Conservation (phyloP, 768 basidiomycete genomes). For the Mrakia frigida region DNA sequence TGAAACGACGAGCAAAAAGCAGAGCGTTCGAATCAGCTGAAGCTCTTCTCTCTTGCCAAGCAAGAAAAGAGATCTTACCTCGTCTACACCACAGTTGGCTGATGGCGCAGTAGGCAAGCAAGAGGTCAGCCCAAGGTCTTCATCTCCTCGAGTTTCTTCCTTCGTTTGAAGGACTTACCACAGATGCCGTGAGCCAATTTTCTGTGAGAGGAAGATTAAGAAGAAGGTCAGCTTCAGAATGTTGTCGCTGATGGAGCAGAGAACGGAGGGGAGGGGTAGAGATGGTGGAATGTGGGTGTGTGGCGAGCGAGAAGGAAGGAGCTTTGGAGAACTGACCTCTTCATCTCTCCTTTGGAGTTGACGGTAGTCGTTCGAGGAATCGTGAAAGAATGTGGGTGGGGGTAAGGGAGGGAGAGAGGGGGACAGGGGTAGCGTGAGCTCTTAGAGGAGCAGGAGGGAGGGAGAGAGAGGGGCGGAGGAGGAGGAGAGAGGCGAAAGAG, state of each 20-base stretch:
- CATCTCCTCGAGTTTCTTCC: background rate
- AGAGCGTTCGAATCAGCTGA: background rate
- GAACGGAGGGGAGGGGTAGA: background rate
- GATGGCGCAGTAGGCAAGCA: background rate
- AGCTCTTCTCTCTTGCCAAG: no score
- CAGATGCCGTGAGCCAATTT: slow-evolving; percentile 32
- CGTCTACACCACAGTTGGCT: slow-evolving; percentile 32
- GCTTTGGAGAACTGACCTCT: background rate
- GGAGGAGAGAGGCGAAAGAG: no score
- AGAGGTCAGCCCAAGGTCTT: slow-evolving; percentile 14
- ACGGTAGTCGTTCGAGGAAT: slow-evolving; percentile 11
- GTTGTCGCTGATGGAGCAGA: background rate
- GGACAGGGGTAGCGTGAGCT: background rate
- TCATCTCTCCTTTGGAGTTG: slow-evolving; percentile 17
- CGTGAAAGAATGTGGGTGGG: slow-evolving; percentile 1
- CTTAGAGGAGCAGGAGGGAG: background rate
- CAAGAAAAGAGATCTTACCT: background rate
- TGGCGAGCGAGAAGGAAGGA: background rate
- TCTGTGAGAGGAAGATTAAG: background rate
- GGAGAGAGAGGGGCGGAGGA: background rate
- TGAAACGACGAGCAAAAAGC: background rate
- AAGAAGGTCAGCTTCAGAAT: background rate
- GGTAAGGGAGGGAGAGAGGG: background rate
- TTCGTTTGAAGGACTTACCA: background rate
- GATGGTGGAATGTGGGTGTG: background rate